Evolutionary conservation across 192 early-diverging fungal genomes (phyloP).

Genomic region (Coemansia sp.): DNA sequence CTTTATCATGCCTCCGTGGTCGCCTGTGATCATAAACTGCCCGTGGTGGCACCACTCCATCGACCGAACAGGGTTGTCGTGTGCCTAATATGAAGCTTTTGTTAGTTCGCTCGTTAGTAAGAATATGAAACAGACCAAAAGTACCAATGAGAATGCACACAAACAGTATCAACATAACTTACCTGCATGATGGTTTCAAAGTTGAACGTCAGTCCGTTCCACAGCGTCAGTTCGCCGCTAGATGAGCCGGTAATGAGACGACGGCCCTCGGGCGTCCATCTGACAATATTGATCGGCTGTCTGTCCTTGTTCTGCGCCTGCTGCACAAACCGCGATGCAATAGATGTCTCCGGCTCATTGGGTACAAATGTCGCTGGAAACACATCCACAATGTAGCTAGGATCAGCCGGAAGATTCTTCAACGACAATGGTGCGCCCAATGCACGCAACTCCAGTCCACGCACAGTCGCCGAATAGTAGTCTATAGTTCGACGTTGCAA

Average conservation of each 20-base stretch:
- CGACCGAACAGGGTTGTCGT: slow-evolving; percentile 89
- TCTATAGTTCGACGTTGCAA: slow-evolving; percentile 94
- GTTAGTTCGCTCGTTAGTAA: too few species aligned
- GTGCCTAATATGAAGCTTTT: too few species aligned
- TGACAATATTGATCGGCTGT: slow-evolving; percentile 87
- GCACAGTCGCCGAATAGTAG: slow-evolving; percentile 79
- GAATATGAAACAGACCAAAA: too few species aligned
- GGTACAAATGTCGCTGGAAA: slow-evolving; percentile 59
- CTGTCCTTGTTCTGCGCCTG: slow-evolving; percentile 83
- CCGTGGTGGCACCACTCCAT: slow-evolving; percentile 98
- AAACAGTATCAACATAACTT: slow-evolving; percentile 8
- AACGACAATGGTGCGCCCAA: slow-evolving; percentile 17
- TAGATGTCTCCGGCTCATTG: slow-evolving; percentile 37
- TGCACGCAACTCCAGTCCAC: slow-evolving; percentile 60
- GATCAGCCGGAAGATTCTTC: slow-evolving; percentile 34
- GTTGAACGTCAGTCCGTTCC: slow-evolving; percentile 97
- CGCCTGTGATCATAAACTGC: slow-evolving; percentile 93
- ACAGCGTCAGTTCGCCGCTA: slow-evolving; percentile 93
- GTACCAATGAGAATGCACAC: too few species aligned
- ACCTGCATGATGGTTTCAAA: slow-evolving; percentile 94
- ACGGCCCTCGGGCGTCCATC: slow-evolving; percentile 97
- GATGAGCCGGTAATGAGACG: slow-evolving; percentile 91
- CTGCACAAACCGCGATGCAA: slow-evolving; percentile 41
- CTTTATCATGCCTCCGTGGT: slow-evolving; percentile 90
- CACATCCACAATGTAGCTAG: slow-evolving; percentile 49